phyloP scores from a whole-genome alignment of 2,329 filamentous ascomycete genomes.

The Elsinoe necatrix region DNA sequence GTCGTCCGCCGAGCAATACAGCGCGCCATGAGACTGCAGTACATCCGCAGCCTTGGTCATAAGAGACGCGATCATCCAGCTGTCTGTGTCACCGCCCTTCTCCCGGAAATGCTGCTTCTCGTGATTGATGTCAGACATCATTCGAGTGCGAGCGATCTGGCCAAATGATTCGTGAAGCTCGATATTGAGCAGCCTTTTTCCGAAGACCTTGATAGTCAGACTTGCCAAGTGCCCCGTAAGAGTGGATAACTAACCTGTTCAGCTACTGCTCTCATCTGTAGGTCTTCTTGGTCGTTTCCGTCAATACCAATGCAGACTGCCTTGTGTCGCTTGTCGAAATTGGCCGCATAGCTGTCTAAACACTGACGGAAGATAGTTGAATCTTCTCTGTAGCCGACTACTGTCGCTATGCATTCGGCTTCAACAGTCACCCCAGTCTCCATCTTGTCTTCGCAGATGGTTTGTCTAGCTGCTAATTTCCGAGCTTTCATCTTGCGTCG shows the following conservation, averaged over 20 bases:
- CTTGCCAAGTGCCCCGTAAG: neutral
- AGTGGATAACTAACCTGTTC: neutral
- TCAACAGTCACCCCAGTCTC: neutral
- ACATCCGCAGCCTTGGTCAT: neutral
- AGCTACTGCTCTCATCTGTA: neutral
- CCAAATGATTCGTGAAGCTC: neutral
- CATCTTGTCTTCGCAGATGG: neutral
- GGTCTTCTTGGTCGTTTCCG: neutral
- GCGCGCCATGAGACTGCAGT: neutral
- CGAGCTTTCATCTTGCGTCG: neutral
- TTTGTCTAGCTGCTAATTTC: neutral
- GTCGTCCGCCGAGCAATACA: neutral
- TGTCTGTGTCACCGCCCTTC: neutral
- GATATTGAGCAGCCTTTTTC: neutral
- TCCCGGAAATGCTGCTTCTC: neutral
- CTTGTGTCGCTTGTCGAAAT: constrained; percentile 1
- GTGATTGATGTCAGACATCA: neutral
- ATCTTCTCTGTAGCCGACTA: neutral
- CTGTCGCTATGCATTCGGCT: neutral
- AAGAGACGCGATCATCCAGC: neutral
- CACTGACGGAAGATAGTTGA: neutral
- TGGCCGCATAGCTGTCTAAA: neutral
- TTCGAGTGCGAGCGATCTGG: neutral
- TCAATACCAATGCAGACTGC: constrained; percentile 3
- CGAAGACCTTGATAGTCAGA: neutral